These are phyloP conservation scores for Leucocoprinus sp. DNA, from an alignment of 768 basidiomycete genomes.

Conservation along the genomic window DNA sequence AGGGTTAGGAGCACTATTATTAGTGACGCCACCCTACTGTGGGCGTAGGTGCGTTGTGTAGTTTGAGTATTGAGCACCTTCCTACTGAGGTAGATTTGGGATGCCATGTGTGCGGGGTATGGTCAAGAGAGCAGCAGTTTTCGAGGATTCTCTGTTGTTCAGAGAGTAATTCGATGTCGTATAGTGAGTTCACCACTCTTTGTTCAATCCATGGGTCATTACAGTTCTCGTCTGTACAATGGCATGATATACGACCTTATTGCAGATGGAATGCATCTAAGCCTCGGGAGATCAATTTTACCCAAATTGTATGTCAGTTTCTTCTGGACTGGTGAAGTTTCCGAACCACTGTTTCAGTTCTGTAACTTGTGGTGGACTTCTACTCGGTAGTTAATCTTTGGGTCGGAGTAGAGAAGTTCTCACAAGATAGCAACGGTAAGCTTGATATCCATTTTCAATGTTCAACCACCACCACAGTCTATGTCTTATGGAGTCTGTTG, in stretches of 20 bases:
- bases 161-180: conserved; percentile 14
- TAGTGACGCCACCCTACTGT: conserved; percentile 22
- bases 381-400: background rate
- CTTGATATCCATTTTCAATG: background rate
- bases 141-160: background rate
- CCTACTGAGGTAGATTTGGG: conserved; percentile 36
- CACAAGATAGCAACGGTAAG: conserved; percentile 3
- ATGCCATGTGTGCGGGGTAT: conserved; percentile 23
- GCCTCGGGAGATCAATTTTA: background rate
- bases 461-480: background rate
- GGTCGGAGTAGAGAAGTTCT: background rate
- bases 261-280: background rate
- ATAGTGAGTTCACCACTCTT: conserved; percentile 51
- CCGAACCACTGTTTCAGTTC: conserved; percentile 4
- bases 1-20: conserved; percentile 7
- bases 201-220: conserved; percentile 14
- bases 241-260: conserved; percentile 6
- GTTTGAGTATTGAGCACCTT: conserved; percentile 31
- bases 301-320: conserved; percentile 7
- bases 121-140: conserved; percentile 17
- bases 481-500: too few species aligned
- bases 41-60: conserved; percentile 58
- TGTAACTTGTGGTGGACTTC: too few species aligned
- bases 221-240: conserved; percentile 5
- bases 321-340: background rate